Conservation (phyloP, 2,329 filamentous ascomycete genomes). For the Pseudogymnoascus sp. region DNA sequence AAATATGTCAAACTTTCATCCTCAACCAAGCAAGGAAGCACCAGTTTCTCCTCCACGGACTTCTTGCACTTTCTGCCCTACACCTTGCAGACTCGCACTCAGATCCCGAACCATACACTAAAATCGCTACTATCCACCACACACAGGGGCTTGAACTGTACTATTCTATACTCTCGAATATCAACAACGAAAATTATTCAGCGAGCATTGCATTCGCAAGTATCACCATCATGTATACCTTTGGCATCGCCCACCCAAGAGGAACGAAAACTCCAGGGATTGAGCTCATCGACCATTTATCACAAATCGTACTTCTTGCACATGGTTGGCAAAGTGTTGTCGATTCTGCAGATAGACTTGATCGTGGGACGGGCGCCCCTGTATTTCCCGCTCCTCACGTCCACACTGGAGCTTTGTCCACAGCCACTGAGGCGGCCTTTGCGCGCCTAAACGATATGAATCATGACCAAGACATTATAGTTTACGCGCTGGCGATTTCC, state of each 20-base stretch:
- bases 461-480: neutral
- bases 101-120: constrained; percentile 8
- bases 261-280: neutral
- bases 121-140: constrained; percentile 13
- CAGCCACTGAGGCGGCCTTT: constrained; percentile 11
- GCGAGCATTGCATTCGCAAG: constrained; percentile 18
- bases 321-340: constrained; percentile 16
- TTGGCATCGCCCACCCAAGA: constrained; percentile 11
- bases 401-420: neutral
- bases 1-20: constrained; percentile 15
- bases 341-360: constrained; percentile 6
- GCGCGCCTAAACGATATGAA: constrained; percentile 12
- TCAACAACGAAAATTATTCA: constrained; percentile 12
- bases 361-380: neutral
- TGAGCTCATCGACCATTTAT: constrained; percentile 12
- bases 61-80: constrained; percentile 21
- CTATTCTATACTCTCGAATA: constrained; percentile 10
- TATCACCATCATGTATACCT: constrained; percentile 14
- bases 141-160: constrained; percentile 13
- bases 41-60: constrained; percentile 18
- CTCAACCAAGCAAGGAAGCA: constrained; percentile 19
- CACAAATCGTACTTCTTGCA: constrained; percentile 13
- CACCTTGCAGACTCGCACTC: constrained; percentile 15
- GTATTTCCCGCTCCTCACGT: neutral
- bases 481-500: constrained; percentile 11